A percentile compares a stretch with the other conserved stretches of the same genome.
phyloP scores from a whole-genome alignment of 2,329 filamentous ascomycete species.

The Arthrobotrys pseudoclavata region DNA sequence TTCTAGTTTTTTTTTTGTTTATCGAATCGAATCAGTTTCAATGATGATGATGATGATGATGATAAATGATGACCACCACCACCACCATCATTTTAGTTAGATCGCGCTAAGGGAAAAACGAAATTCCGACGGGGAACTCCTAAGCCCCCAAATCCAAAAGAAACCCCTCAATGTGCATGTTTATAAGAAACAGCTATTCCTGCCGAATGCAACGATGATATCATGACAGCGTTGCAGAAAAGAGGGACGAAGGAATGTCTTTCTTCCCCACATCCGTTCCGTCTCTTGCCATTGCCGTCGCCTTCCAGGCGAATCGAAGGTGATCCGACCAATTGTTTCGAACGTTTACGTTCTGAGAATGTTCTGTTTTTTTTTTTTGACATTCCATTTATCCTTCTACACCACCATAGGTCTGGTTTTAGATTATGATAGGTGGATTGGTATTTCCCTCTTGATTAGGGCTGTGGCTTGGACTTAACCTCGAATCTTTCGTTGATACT shows the following conservation, averaged over 20 bases:
- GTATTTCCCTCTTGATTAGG: conserved; percentile 5
- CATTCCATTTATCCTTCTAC: neutral
- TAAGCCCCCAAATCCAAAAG: neutral
- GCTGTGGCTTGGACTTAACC: neutral
- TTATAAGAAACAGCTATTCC: neutral
- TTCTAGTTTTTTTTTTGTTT: neutral
- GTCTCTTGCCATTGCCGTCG: conserved; percentile 13
- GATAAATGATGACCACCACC: conserved; percentile 12
- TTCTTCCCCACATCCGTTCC: conserved; percentile 6
- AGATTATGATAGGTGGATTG: neutral
- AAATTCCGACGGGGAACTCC: conserved; percentile 27
- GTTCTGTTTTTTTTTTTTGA: neutral
- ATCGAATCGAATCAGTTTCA: conserved; percentile 3
- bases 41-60: conserved; percentile 14
- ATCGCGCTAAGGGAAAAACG: conserved; percentile 5
- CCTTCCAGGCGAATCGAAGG: conserved; percentile 3
- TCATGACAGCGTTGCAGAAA: conserved; percentile 1
- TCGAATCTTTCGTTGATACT: neutral
- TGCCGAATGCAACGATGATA: conserved; percentile 28
- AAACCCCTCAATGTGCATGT: neutral
- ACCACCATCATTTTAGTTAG: neutral
- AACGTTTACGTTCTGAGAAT: neutral
- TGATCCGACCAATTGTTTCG: neutral
- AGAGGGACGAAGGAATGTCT: neutral
- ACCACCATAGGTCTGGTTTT: neutral